Conservation (phyloP, 2,329 filamentous ascomycete genomes). For the Arthroderma sp. region DNA sequence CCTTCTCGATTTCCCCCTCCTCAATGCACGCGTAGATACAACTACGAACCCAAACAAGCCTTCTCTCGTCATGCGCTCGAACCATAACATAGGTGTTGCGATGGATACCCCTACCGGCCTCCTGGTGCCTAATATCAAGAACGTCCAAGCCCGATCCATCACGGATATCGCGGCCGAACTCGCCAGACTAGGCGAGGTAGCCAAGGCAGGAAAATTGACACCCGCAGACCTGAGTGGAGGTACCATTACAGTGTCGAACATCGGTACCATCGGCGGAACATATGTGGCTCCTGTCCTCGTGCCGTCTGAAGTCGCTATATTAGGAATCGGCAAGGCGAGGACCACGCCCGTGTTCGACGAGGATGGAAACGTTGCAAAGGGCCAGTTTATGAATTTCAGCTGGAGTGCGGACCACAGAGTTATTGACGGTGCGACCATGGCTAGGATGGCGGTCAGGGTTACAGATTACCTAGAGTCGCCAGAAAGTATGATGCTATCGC, state of each 20-base stretch:
- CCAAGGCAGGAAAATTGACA: constrained; percentile 59
- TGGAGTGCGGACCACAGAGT: constrained; percentile 95
- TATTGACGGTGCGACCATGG: constrained; percentile 89
- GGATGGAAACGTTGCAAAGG: constrained; percentile 49
- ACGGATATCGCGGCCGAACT: constrained; percentile 67
- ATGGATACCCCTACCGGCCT: constrained; percentile 87
- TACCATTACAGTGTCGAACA: constrained; percentile 93
- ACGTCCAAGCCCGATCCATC: constrained; percentile 66
- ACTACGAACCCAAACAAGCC: constrained; percentile 51
- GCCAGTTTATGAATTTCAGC: constrained; percentile 77
- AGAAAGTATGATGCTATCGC: constrained; percentile 70
- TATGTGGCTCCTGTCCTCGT: constrained; percentile 88
- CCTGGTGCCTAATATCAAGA: constrained; percentile 79
- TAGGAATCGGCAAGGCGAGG: constrained; percentile 73
- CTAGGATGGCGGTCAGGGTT: constrained; percentile 73
- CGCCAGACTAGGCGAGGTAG: constrained; percentile 56
- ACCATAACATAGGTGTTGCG: constrained; percentile 90
- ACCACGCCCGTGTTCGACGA: constrained; percentile 64
- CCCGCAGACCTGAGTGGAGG: constrained; percentile 67
- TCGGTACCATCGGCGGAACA: constrained; percentile 85
- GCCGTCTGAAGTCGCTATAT: constrained; percentile 77
- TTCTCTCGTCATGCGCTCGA: constrained; percentile 59
- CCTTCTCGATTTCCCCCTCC: constrained; percentile 64
- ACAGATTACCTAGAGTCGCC: constrained; percentile 68
- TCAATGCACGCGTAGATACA: constrained; percentile 72